Percentiles rank a stretch among this genome's conserved stretches.
These are phyloP conservation scores for Colletotrichum coccodes DNA, from an alignment of 2,329 filamentous ascomycete species.

Conservation along the genomic window DNA sequence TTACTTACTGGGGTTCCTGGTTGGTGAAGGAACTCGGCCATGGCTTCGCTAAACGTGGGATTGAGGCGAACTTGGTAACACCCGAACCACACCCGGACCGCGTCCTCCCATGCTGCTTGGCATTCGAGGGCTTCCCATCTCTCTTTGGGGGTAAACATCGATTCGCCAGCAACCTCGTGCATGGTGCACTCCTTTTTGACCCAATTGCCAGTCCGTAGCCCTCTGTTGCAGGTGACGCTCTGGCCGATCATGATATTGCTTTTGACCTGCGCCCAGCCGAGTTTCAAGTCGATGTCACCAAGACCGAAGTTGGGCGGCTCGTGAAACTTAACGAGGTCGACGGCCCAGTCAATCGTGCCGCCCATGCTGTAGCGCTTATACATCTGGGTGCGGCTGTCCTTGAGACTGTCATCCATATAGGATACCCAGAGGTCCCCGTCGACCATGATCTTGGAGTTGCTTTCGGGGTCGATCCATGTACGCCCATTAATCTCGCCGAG, in stretches of 20 bases:
- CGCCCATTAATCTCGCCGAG: constrained; percentile 21
- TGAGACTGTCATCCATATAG: constrained; percentile 40
- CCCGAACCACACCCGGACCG: neutral
- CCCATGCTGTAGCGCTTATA: constrained; percentile 39
- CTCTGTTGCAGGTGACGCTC: neutral
- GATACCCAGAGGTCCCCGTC: constrained; percentile 40
- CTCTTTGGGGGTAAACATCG: neutral
- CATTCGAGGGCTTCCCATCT: neutral
- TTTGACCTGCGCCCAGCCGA: neutral
- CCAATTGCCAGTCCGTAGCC: neutral
- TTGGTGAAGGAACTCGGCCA: too few relatives aligned
- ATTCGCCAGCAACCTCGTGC: neutral
- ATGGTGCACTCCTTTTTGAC: neutral
- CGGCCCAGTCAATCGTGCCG: constrained; percentile 44
- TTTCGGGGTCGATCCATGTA: constrained; percentile 1
- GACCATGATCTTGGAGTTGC: constrained; percentile 11
- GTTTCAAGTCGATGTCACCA: neutral
- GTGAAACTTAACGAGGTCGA: constrained; percentile 36
- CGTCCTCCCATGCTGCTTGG: neutral
- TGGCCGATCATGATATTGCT: neutral
- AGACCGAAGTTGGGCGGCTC: neutral
- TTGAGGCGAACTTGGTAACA: too few relatives aligned
- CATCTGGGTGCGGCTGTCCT: constrained; percentile 35
- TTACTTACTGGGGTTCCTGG: too few relatives aligned
- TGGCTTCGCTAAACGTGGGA: too few relatives aligned